A percentile compares a stretch with the other conserved stretches of the same genome.
These are phyloP conservation scores for Metschnikowia baotianmanensis DNA, from an alignment of 805 yeast genomes.

Conservation along the genomic window DNA sequence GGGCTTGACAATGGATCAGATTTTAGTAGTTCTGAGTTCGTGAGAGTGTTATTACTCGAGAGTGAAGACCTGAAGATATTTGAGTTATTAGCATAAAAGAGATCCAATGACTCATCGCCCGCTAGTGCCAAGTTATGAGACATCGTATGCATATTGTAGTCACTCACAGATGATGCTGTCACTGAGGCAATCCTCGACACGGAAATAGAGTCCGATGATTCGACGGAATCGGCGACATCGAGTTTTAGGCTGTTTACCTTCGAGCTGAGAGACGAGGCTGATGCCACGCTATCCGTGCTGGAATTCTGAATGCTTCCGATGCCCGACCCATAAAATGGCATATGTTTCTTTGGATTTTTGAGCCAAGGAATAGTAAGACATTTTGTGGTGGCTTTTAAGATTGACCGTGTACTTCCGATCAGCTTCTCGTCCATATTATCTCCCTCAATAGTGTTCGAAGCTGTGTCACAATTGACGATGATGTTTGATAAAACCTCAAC, in stretches of 20 bases:
- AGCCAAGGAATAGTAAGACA: conserved; percentile 38
- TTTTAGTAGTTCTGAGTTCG: background rate
- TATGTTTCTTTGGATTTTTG: conserved; percentile 14
- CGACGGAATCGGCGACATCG: background rate
- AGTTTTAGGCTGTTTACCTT: background rate
- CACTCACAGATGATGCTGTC: conserved; percentile 32
- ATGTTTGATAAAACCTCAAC: conserved; percentile 50
- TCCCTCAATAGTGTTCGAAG: background rate
- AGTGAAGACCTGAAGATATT: conserved; percentile 25
- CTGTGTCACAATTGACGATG: conserved; percentile 25
- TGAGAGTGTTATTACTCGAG: background rate
- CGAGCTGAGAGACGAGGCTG: conserved; percentile 9
- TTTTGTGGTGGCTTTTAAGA: conserved; percentile 32
- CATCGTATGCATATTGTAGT: conserved; percentile 35
- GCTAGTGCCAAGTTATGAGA: conserved; percentile 23
- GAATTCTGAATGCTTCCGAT: conserved; percentile 7
- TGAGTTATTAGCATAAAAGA: conserved; percentile 25
- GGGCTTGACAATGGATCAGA: background rate
- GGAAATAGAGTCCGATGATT: conserved; percentile 16
- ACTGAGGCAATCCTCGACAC: conserved; percentile 29
- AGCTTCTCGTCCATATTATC: background rate
- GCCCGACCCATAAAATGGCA: background rate
- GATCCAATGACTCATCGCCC: conserved; percentile 1
- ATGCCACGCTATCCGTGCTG: conserved; percentile 15
- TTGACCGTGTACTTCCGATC: conserved; percentile 9